phyloP scores from a whole-genome alignment of 2,329 filamentous ascomycete species.

The Zymoseptoria pseudotritici region DNA sequence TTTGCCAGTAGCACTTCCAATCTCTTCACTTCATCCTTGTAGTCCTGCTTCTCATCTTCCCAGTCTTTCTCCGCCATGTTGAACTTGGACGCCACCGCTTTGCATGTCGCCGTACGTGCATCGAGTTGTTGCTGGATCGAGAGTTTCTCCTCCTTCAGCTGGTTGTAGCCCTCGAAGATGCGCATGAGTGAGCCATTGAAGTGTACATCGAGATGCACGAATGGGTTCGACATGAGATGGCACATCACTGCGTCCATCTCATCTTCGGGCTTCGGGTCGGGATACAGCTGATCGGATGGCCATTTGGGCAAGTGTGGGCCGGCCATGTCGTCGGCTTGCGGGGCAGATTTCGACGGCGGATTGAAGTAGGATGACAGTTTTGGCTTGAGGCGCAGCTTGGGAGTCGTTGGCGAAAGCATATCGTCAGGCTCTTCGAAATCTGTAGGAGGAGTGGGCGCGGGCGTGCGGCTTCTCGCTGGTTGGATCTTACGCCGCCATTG shows the following conservation, averaged over 20 bases:
- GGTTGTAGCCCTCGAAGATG: constrained; percentile 38
- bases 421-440: constrained; percentile 28
- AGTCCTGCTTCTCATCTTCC: constrained; percentile 29
- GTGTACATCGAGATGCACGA: constrained; percentile 21
- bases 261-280: constrained; percentile 22
- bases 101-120: constrained; percentile 20
- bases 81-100: constrained; percentile 17
- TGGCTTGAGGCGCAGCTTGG: constrained; percentile 31
- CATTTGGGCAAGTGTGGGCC: constrained; percentile 22
- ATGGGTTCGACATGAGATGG: constrained; percentile 24
- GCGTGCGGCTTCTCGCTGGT: constrained; percentile 24
- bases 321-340: constrained; percentile 14
- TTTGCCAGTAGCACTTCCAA: constrained; percentile 39
- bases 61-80: constrained; percentile 28
- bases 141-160: constrained; percentile 30
- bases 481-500: constrained; percentile 32
- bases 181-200: constrained; percentile 34
- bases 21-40: constrained; percentile 37
- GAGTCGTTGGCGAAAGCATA: constrained; percentile 22
- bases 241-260: constrained; percentile 28
- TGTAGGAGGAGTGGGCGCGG: constrained; percentile 9
- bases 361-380: constrained; percentile 36
- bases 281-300: constrained; percentile 21
- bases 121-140: constrained; percentile 23
- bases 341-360: constrained; percentile 11